Conservation (phyloP, 2,329 filamentous ascomycete genomes). For the Nemania bipapillata region DNA sequence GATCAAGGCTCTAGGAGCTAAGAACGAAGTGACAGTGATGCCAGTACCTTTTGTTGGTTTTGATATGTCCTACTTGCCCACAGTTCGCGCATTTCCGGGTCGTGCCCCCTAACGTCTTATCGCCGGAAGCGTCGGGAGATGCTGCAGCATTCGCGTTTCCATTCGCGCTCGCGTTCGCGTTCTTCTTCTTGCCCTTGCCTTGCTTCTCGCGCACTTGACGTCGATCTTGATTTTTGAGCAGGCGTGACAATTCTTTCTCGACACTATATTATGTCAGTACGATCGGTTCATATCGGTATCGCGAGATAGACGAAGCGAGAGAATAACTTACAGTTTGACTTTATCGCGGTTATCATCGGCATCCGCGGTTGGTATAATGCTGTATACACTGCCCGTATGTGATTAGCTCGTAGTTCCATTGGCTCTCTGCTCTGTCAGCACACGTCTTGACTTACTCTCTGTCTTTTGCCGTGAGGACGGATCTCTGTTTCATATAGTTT, state of each 20-base stretch:
- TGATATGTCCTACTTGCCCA: conserved; percentile 96
- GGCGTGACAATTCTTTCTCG: conserved; percentile 79
- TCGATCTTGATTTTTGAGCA: conserved; percentile 91
- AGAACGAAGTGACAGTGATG: conserved; percentile 47
- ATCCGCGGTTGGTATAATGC: conserved; percentile 61
- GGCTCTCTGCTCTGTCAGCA: conserved; percentile 41
- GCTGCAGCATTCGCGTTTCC: conserved; percentile 53
- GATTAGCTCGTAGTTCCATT: conserved; percentile 52
- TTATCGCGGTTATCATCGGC: conserved; percentile 64
- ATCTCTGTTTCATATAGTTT: conserved; percentile 83
- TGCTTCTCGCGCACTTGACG: conserved; percentile 90
- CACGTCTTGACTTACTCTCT: conserved; percentile 73
- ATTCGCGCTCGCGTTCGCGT: conserved; percentile 17
- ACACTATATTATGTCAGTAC: conserved; percentile 61
- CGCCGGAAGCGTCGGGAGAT: conserved; percentile 64
- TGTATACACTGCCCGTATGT: conserved; percentile 60
- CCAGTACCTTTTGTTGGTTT: conserved; percentile 95
- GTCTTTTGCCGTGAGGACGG: conserved; percentile 74
- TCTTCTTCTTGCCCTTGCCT: conserved; percentile 70
- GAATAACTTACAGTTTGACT: conserved; percentile 53
- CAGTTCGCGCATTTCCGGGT: conserved; percentile 97
- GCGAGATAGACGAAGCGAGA: neutral
- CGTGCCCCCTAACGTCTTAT: conserved; percentile 70
- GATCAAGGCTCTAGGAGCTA: conserved; percentile 22
- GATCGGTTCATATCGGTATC: conserved; percentile 48